Evolutionary conservation across 495 filamentous ascomycete genomes (phyloP).

Genomic region (Hyaloscypha finlandica): DNA sequence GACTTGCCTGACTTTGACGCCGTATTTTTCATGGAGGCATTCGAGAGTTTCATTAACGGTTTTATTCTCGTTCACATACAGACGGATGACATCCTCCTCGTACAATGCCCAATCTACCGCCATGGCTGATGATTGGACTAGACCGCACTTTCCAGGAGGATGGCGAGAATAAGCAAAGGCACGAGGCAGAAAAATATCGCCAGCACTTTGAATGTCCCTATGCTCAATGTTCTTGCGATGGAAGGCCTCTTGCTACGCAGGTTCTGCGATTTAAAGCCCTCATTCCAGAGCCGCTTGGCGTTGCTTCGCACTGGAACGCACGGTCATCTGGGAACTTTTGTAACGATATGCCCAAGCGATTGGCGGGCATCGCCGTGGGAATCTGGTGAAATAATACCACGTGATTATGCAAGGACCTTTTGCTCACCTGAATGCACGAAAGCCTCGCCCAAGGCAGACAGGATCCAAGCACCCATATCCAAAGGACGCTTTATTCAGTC

Average conservation of each 20-base stretch:
- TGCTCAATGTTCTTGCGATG: no score
- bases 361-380: not conserved
- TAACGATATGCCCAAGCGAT: not conserved
- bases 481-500: no score
- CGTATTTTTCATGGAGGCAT: constrained; percentile 15
- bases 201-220: no score
- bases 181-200: no score
- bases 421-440: constrained; percentile 5
- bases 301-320: no score
- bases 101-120: constrained; percentile 12
- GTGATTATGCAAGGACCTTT: constrained; percentile 7
- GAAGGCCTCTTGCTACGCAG: no score
- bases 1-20: constrained; percentile 11
- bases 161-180: constrained; percentile 10
- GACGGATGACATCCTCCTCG: constrained; percentile 14
- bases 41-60: constrained; percentile 11
- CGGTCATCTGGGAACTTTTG: not conserved
- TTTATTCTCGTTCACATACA: constrained; percentile 13
- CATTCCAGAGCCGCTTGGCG: no score
- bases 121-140: not conserved
- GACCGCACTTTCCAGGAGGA: constrained; percentile 6
- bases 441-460: no score
- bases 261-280: no score
- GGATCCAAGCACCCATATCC: no score
- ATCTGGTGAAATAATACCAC: not conserved